phyloP scores from a whole-genome alignment of 2,329 filamentous ascomycete genomes.

The Paecilomyces variotii region DNA sequence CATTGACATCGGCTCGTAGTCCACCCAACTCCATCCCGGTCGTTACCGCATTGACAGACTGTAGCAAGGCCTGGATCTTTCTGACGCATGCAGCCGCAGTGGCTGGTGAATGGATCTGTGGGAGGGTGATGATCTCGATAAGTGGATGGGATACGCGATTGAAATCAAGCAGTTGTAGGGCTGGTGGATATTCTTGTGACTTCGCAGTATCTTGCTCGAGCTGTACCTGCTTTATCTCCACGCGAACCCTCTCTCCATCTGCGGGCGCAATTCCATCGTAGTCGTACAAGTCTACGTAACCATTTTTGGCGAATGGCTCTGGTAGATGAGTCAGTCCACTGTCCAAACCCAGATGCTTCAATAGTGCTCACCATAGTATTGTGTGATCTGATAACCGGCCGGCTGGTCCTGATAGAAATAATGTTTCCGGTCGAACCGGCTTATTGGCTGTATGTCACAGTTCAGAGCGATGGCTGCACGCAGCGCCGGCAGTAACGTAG shows the following conservation, averaged over 20 bases:
- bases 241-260: constrained; percentile 59
- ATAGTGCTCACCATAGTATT: constrained; percentile 61
- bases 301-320: constrained; percentile 60
- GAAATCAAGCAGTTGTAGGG: constrained; percentile 76
- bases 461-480: constrained; percentile 78
- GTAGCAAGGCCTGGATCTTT: constrained; percentile 77
- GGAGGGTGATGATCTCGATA: constrained; percentile 90
- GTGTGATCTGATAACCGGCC: constrained; percentile 92
- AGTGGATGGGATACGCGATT: constrained; percentile 87
- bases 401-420: constrained; percentile 99
- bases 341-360: neutral
- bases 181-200: constrained; percentile 68
- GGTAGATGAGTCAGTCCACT: constrained; percentile 1
- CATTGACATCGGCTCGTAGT: constrained; percentile 87
- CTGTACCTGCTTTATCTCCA: constrained; percentile 90
- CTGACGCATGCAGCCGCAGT: constrained; percentile 83
- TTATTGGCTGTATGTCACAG: constrained; percentile 67
- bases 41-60: constrained; percentile 74
- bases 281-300: constrained; percentile 59
- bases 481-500: constrained; percentile 78
- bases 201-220: constrained; percentile 98
- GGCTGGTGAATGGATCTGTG: constrained; percentile 76
- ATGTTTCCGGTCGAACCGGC: constrained; percentile 90
- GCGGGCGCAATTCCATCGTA: constrained; percentile 73
- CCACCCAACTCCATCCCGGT: constrained; percentile 91